These are phyloP conservation scores for Rhinocladiella mackenziei DNA, from an alignment of 2,329 filamentous ascomycete genomes.

Conservation along the genomic window DNA sequence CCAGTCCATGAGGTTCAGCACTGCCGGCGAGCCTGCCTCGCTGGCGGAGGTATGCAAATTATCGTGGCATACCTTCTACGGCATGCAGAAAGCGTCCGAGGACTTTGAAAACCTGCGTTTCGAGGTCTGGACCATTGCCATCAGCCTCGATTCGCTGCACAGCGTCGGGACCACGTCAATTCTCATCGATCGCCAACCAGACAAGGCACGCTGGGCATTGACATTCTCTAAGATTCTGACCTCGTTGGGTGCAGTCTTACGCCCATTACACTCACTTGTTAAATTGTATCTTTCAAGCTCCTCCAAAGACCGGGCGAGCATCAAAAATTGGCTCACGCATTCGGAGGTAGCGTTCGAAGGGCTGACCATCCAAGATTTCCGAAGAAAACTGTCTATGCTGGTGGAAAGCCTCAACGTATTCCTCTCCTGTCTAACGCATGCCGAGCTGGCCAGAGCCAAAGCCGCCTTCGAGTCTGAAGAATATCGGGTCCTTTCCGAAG, in stretches of 20 bases:
- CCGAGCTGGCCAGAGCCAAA: constrained; percentile 22
- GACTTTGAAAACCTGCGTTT: constrained; percentile 27
- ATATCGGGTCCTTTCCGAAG: constrained; percentile 20
- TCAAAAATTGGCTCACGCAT: constrained; percentile 23
- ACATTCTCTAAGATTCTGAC: constrained; percentile 24
- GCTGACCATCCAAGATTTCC: constrained; percentile 23
- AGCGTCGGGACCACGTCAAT: constrained; percentile 23
- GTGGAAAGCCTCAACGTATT: constrained; percentile 26
- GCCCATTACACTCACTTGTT: constrained; percentile 22
- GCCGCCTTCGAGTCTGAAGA: constrained; percentile 20
- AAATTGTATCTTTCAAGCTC: constrained; percentile 19
- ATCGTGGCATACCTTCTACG: constrained; percentile 25
- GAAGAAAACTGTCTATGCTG: constrained; percentile 24
- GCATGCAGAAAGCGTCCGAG: constrained; percentile 26
- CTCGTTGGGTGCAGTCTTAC: constrained; percentile 18
- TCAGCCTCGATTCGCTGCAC: constrained; percentile 24
- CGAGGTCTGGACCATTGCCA: constrained; percentile 25
- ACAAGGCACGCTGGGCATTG: constrained; percentile 21
- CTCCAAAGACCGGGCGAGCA: constrained; percentile 13
- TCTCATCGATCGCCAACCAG: constrained; percentile 24
- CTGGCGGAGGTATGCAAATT: constrained; percentile 24
- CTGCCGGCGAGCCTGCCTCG: constrained; percentile 9
- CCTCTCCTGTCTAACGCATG: constrained; percentile 24
- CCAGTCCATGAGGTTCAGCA: constrained; percentile 15
- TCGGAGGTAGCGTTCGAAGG: constrained; percentile 19